phyloP scores from a whole-genome alignment of 768 basidiomycete species.

The Lactarius sanguifluus region DNA sequence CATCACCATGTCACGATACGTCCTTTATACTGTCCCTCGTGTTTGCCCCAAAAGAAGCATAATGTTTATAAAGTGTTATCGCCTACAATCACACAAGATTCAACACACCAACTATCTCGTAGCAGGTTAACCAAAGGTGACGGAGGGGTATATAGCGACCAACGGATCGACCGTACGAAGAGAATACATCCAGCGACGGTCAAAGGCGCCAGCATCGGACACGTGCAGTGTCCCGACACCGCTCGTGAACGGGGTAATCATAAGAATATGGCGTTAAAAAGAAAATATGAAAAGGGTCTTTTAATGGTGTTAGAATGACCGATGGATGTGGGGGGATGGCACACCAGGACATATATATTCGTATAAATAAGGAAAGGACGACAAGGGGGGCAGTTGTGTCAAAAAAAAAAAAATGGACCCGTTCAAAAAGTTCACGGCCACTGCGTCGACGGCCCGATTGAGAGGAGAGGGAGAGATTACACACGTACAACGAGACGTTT shows the following conservation, averaged over 20 bases:
- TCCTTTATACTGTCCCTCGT: neutral
- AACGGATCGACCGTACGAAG: slow-evolving; percentile 5
- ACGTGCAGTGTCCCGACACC: slow-evolving; percentile 20
- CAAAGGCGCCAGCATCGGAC: neutral
- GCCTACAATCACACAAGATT: slow-evolving; percentile 12
- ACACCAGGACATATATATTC: neutral
- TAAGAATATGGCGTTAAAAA: slow-evolving; percentile 15
- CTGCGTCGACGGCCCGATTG: neutral
- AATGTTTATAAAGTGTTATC: neutral
- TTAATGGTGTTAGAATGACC: slow-evolving; percentile 1
- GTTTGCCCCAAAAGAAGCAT: neutral
- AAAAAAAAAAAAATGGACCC: neutral
- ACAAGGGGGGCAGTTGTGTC: neutral
- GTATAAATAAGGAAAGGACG: slow-evolving; percentile 10
- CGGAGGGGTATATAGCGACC: slow-evolving; percentile 21
- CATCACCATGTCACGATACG: neutral
- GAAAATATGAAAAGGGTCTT: neutral
- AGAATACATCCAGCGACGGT: slow-evolving; percentile 9
- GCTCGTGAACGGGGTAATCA: slow-evolving; percentile 4
- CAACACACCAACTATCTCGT: slow-evolving; percentile 8
- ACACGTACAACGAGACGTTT: slow-evolving; percentile 17
- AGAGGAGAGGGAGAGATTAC: neutral
- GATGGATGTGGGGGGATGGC: neutral
- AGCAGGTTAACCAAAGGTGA: slow-evolving; percentile 17
- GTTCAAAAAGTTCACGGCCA: neutral